Percentiles rank a stretch among this genome's conserved stretches.
These are phyloP conservation scores for Sclerotinia glacialis DNA, from an alignment of 2,329 filamentous ascomycete genomes.

Conservation along the genomic window DNA sequence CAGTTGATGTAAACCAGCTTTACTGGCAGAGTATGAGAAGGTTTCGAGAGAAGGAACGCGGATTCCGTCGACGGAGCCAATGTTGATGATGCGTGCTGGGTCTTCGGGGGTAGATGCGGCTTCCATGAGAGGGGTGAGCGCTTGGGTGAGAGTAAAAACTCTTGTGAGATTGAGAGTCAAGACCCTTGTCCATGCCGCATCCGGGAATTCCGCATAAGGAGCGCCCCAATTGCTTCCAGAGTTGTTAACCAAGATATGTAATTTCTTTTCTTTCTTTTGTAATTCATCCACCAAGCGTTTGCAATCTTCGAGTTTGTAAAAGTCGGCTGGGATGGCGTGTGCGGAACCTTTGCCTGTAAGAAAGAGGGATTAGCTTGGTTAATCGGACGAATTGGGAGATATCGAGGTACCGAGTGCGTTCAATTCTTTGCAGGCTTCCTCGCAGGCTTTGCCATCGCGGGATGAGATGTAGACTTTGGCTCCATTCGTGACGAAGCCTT, in stretches of 20 bases:
- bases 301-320: constrained; percentile 60
- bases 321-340: constrained; percentile 58
- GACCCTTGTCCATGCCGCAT: constrained; percentile 56
- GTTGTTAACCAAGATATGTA: constrained; percentile 66
- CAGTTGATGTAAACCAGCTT: constrained; percentile 63
- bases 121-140: constrained; percentile 61
- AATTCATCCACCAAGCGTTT: constrained; percentile 57
- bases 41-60: constrained; percentile 58
- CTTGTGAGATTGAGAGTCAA: constrained; percentile 61
- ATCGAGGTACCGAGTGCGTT: constrained; percentile 48
- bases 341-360: constrained; percentile 50
- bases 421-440: constrained; percentile 56
- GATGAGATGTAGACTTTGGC: constrained; percentile 69
- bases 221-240: constrained; percentile 64
- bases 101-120: constrained; percentile 44
- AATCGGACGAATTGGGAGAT: not conserved
- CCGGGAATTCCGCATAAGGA: constrained; percentile 57
- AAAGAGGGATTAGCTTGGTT: not conserved
- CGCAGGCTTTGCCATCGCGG: constrained; percentile 59
- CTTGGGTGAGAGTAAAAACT: constrained; percentile 62
- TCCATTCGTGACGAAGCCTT: constrained; percentile 63
- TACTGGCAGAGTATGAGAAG: constrained; percentile 59
- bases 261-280: constrained; percentile 48
- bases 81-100: constrained; percentile 61
- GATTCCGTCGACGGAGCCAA: constrained; percentile 62